These are phyloP conservation scores for Ceratobasidium sp. DNA, from an alignment of 1,284 basidiomycete genomes.

Conservation along the genomic window DNA sequence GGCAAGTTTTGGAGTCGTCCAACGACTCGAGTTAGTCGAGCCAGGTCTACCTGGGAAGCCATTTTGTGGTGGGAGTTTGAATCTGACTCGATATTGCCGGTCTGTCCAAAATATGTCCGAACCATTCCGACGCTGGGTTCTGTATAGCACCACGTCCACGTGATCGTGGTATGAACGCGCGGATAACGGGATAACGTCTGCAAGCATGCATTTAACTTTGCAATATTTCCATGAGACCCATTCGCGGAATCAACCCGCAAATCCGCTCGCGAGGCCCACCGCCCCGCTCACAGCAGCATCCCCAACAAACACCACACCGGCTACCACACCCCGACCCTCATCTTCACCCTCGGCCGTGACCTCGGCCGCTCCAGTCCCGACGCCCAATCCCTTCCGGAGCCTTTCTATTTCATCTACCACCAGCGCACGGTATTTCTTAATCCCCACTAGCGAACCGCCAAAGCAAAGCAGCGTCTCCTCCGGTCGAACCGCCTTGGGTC, in stretches of 20 bases:
- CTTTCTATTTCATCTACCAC: slow-evolving; percentile 70
- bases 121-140: too few relatives aligned
- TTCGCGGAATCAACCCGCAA: too few relatives aligned
- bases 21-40: slow-evolving; percentile 46
- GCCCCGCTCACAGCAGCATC: slow-evolving; percentile 77
- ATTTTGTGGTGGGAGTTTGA: slow-evolving; percentile 26
- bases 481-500: slow-evolving; percentile 63
- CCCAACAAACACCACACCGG: slow-evolving; percentile 72
- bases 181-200: too few relatives aligned
- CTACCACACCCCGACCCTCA: slow-evolving; percentile 71
- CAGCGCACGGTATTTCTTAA: slow-evolving; percentile 57
- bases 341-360: slow-evolving; percentile 68
- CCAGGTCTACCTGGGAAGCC: slow-evolving; percentile 10
- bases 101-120: not conserved
- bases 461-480: slow-evolving; percentile 74
- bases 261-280: slow-evolving; percentile 57
- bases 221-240: too few relatives aligned
- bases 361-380: slow-evolving; percentile 72
- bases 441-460: slow-evolving; percentile 57
- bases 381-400: slow-evolving; percentile 69
- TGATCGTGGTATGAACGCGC: too few relatives aligned
- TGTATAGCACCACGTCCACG: too few relatives aligned
- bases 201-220: too few relatives aligned
- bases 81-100: not conserved
- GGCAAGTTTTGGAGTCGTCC: slow-evolving; percentile 80